These are phyloP conservation scores for Ambrosiella xylebori DNA, from an alignment of 2,329 filamentous ascomycete species.

Conservation along the genomic window DNA sequence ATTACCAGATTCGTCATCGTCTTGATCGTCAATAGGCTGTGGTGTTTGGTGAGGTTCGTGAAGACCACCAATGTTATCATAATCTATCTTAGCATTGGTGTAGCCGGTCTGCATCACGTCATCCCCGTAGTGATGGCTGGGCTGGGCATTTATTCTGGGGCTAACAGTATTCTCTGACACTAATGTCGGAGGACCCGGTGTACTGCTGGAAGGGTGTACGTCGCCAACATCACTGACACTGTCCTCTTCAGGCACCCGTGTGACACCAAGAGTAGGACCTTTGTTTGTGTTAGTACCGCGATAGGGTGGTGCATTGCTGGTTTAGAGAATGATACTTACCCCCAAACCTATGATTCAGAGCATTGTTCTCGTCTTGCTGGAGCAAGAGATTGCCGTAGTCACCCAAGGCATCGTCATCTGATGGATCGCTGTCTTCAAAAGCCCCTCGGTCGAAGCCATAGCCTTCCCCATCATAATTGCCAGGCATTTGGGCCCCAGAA, in stretches of 20 bases:
- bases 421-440: constrained; percentile 16
- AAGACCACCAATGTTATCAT: constrained; percentile 75
- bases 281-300: background rate
- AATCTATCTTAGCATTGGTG: constrained; percentile 59
- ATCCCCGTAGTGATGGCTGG: constrained; percentile 4
- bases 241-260: background rate
- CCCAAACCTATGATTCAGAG: constrained; percentile 24
- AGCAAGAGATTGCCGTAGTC: constrained; percentile 70
- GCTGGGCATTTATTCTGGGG: background rate
- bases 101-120: constrained; percentile 25
- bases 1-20: constrained; percentile 64
- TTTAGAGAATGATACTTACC: background rate
- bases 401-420: constrained; percentile 67
- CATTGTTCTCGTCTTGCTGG: constrained; percentile 67
- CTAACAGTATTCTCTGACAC: constrained; percentile 15
- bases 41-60: constrained; percentile 47
- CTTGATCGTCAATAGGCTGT: constrained; percentile 90
- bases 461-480: background rate
- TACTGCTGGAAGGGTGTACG: background rate
- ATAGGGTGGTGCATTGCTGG: background rate
- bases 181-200: background rate
- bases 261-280: background rate
- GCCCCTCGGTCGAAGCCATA: background rate
- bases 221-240: background rate
- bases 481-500: background rate